These are phyloP conservation scores for Avena atlantica DNA, from an alignment of 176 grass and related monocot species.

Conservation along the genomic window DNA sequence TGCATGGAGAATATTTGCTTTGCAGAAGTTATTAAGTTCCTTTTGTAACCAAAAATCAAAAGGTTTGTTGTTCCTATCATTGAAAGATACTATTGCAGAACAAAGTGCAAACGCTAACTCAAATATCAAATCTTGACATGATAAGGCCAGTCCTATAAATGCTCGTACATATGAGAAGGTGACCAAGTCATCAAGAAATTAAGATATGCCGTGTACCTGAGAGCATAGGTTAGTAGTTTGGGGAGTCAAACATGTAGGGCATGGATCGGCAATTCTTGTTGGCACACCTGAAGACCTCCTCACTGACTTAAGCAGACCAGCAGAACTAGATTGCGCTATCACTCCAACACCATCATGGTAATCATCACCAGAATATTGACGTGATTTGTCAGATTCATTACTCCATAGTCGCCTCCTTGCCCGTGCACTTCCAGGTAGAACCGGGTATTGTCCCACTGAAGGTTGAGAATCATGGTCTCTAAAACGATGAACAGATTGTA, in stretches of 20 bases:
- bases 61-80: not conserved
- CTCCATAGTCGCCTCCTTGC: conserved; percentile 45
- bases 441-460: conserved; percentile 8
- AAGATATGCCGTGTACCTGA: conserved; percentile 47
- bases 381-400: conserved; percentile 40
- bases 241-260: conserved; percentile 40
- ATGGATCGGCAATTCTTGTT: conserved; percentile 44
- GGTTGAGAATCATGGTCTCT: conserved; percentile 42
- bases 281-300: conserved; percentile 37
- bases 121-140: not conserved
- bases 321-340: conserved; percentile 35
- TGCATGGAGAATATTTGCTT: not conserved
- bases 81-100: conserved; percentile 11
- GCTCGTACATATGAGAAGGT: not conserved
- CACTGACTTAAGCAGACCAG: conserved; percentile 30
- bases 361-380: conserved; percentile 33
- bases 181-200: not conserved
- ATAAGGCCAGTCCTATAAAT: conserved; percentile 22
- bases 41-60: conserved; percentile 20
- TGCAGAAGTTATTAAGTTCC: not conserved
- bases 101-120: conserved; percentile 13
- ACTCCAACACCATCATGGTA: conserved; percentile 27
- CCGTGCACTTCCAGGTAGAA: conserved; percentile 32
- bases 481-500: conserved; percentile 36
- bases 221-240: conserved; percentile 25